Evolutionary conservation across 2,329 filamentous ascomycete genomes (phyloP), one percentile per base, ranked within the genome.

Genomic region (Colletotrichum sp.): DNA sequence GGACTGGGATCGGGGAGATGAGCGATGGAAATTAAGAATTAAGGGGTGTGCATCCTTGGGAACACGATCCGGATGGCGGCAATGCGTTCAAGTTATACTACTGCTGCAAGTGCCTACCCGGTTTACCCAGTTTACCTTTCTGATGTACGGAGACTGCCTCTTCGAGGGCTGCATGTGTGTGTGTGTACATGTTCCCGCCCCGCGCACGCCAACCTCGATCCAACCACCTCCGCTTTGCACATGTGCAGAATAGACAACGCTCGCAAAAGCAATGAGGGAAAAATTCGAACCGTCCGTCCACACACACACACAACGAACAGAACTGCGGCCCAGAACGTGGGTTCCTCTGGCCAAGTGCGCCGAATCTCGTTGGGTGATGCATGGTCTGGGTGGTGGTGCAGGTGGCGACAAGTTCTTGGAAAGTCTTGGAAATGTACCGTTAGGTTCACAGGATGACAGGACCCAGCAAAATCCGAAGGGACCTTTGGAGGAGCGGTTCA

Each of bases 61-160:
- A 59, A 26, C 21, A 64, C 57, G 59, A 70, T 28, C 71, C 57
- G 65, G 30, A 73, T 28, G 67, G 52, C 57, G 66, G 71, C 65
- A 70, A 64, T 24, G 30, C 30, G 66, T 30, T 44, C 66, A 74
- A 70, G 66, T 70, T 74, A 74, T 74, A 74, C 66, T 59, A 64
- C 49, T 34, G 70, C 71, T 44, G 32, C 71, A 34, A 52, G 57
- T 63, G 18, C 28, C 34, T 63, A 70, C 36, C 68, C 34, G 8
- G 55, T 13, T 49, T 36, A 32, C 12, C 44, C n/a, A 49, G 44
- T 49, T 49, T 49, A 49, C 44, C 10, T 49, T 21, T 49, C 9
- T 32, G 16, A 52, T 55, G 39, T 30, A 55, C 39, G 39, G 18
- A 21, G 9, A 67, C 59, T 59, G n/a, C 6, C 21, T 28, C 44